Evolutionary conservation across 192 early-diverging fungal genomes (phyloP).

Genomic region (Haplosporangium gracile): DNA sequence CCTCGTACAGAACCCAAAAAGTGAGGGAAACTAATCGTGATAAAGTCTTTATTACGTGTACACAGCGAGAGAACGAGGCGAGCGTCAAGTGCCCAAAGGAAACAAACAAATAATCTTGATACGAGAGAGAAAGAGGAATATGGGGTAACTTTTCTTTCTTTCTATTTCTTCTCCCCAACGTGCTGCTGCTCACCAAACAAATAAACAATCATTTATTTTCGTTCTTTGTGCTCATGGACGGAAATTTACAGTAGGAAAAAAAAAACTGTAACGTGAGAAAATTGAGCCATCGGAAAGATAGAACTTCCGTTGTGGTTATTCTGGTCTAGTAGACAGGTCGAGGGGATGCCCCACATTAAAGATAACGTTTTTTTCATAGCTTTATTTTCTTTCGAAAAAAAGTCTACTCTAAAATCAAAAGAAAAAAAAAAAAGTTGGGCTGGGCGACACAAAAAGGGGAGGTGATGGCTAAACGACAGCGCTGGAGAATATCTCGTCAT

Average conservation of each 20-base stretch:
- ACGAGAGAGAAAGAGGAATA: neutral
- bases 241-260: neutral
- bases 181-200: neutral
- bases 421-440: too few relatives aligned
- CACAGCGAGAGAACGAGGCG: neutral
- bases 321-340: neutral
- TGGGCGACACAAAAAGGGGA: too few relatives aligned
- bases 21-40: too few relatives aligned
- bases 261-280: slow-evolving; percentile 3
- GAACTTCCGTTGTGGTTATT: slow-evolving; percentile 10
- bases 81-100: neutral
- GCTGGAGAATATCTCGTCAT: too few relatives aligned
- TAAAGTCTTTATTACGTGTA: neutral
- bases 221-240: neutral
- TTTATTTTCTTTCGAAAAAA: too few relatives aligned
- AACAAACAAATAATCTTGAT: neutral
- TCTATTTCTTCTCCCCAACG: neutral
- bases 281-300: neutral
- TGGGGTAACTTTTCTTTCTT: neutral
- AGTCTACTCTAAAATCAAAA: too few relatives aligned
- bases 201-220: neutral
- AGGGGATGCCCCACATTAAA: neutral
- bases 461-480: too few relatives aligned
- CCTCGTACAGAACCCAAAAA: neutral
- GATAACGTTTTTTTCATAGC: too few relatives aligned